These are phyloP conservation scores for Yamadazyma trypodendri DNA, from an alignment of 1,139 yeast genomes.

Conservation along the genomic window DNA sequence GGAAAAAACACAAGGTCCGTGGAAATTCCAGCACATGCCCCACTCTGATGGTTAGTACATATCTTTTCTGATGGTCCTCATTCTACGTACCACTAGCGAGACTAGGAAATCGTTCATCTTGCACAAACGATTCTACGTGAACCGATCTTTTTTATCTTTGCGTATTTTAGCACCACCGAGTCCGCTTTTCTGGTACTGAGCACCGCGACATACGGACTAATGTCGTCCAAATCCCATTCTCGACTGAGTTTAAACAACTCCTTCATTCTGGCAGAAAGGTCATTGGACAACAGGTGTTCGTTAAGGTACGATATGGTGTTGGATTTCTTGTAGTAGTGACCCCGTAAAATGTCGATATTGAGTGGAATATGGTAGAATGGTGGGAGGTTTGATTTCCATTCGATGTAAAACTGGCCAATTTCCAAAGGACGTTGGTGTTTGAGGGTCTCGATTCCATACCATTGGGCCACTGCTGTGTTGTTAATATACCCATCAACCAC, in stretches of 20 bases:
- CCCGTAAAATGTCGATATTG: conserved; percentile 51
- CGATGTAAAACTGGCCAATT: conserved; percentile 50
- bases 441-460: conserved; percentile 63
- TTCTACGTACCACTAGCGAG: conserved; percentile 16
- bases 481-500: conserved; percentile 18
- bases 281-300: conserved; percentile 44
- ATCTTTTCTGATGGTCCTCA: not conserved
- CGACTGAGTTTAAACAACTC: conserved; percentile 59
- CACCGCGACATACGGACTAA: conserved; percentile 61
- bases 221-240: conserved; percentile 72
- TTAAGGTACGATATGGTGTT: conserved; percentile 54
- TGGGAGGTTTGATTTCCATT: conserved; percentile 69
- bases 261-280: conserved; percentile 54
- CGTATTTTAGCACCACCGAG: conserved; percentile 71
- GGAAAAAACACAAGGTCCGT: conserved; percentile 95
- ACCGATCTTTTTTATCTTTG: conserved; percentile 61
- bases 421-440: conserved; percentile 26
- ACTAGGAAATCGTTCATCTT: conserved; percentile 13
- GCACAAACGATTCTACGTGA: conserved; percentile 30
- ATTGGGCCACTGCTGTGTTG: conserved; percentile 42
- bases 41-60: conserved; percentile 52
- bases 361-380: conserved; percentile 59
- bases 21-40: conserved; percentile 95
- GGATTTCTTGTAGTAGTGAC: conserved; percentile 52
- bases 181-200: conserved; percentile 64